These are phyloP conservation scores for Plantago coronopus DNA, from an alignment of 305 asterid species.

Conservation along the genomic window DNA sequence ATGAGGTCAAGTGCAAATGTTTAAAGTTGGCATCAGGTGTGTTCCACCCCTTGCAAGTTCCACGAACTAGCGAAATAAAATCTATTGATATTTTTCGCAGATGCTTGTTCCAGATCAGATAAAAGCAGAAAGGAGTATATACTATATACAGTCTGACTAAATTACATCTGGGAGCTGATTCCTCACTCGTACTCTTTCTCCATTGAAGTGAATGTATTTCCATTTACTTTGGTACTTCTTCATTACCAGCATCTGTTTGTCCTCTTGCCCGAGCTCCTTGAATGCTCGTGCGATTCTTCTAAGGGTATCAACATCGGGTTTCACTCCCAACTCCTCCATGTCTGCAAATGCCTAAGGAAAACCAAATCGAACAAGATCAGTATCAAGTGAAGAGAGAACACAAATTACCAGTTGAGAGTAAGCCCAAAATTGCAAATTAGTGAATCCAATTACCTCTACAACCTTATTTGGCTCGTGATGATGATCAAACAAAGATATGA, in stretches of 20 bases:
- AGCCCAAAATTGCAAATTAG: background rate
- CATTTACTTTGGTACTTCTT: constrained; percentile 57
- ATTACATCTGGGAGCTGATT: constrained; percentile 24
- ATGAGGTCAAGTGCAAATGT: background rate
- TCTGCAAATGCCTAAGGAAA: constrained; percentile 72
- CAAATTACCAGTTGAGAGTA: background rate
- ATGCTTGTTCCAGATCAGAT: background rate
- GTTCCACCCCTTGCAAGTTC: too few species aligned
- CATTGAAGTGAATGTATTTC: constrained; percentile 82
- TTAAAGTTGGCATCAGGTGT: background rate
- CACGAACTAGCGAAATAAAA: too few species aligned
- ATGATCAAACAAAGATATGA: constrained; percentile 77
- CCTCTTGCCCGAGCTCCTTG: constrained; percentile 52
- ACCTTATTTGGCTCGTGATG: constrained; percentile 55
- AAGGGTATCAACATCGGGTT: constrained; percentile 78
- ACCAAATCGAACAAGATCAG: constrained; percentile 16
- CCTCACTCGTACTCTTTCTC: constrained; percentile 73
- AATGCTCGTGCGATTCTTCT: constrained; percentile 70
- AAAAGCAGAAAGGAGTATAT: background rate
- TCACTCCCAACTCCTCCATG: constrained; percentile 90
- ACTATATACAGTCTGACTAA: background rate
- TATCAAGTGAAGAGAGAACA: constrained; percentile 2
- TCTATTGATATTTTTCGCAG: background rate
- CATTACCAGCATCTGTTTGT: constrained; percentile 43
- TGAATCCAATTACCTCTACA: constrained; percentile 50